Evolutionary conservation across 2,329 filamentous ascomycete genomes (phyloP), one percentile per base, ranked within the genome.

Genomic region (Aspergillus fructus): DNA sequence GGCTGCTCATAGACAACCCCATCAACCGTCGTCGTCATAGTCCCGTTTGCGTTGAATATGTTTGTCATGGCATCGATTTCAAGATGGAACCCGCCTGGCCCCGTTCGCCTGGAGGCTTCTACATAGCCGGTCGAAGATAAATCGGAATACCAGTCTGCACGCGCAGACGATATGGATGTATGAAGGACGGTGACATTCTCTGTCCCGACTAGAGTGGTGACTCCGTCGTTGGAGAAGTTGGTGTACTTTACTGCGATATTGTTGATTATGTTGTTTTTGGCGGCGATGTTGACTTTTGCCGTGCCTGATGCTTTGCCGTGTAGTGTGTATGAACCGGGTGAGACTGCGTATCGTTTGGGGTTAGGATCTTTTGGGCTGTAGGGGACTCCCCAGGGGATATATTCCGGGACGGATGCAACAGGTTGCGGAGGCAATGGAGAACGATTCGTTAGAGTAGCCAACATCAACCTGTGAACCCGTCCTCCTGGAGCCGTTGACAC

Each of bases 21-120:
- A 55, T 76, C 70, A 30, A 78, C 54, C 0, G 64, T 73, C 1
- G 74, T 79, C 2, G 64, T 72, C 53, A 79, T 52, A 0, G 71
- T 76, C 1, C 78, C 78, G 56, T 73, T 78, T 0, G 76, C 74
- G 7, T 74, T 58, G 59, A 79, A 78, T 0, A 75, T 67, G 41
- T 79, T 79, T 4, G 56, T 62, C 61, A 75, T 50, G 2, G 66
- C 69, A 66, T 79, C 71, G 19, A 78, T 76, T 1, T 59, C 55
- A 19, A 79, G 50, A 55, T 77, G 74, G 51, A 79, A 76, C 1
- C 76, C 76, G 1, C 63, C 68, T 0, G 68, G 61, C 5, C 74
- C 67, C 0, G 78, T 79, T 50, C 67, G 72, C 64, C 79, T 80
- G 1, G 66, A 74, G 0, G 64, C 69, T 4, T 62, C 60, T 0